phyloP scores from a whole-genome alignment of 768 basidiomycete species.

The Podaxis pistillaris region DNA sequence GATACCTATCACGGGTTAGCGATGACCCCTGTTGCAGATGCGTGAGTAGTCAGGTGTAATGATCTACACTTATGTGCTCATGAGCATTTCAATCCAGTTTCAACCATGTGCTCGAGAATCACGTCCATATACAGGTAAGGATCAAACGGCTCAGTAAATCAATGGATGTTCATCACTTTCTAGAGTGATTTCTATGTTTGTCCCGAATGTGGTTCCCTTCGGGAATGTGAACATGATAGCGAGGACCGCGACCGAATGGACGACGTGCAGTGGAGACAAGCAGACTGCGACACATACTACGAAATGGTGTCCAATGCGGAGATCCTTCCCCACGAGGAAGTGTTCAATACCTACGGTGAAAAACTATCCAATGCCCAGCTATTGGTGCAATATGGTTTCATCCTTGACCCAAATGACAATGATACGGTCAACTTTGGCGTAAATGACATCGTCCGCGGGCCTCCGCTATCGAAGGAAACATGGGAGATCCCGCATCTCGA shows the following conservation, averaged over 20 bases:
- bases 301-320: conserved; percentile 66
- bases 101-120: conserved; percentile 68
- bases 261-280: conserved; percentile 1
- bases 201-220: conserved; percentile 62
- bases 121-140: conserved; percentile 71
- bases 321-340: conserved; percentile 51
- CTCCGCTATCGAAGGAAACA: background rate
- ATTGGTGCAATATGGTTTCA: conserved; percentile 69
- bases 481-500: background rate
- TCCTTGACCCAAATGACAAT: conserved; percentile 69
- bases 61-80: conserved; percentile 8
- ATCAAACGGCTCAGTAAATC: background rate
- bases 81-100: conserved; percentile 45
- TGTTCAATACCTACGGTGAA: conserved; percentile 81
- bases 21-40: conserved; percentile 85
- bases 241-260: conserved; percentile 24
- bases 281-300: conserved; percentile 38
- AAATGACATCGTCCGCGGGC: conserved; percentile 26
- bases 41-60: conserved; percentile 41
- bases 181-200: conserved; percentile 79
- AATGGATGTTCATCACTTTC: conserved; percentile 16
- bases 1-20: conserved; percentile 79
- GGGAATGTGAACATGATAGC: conserved; percentile 64
- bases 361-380: conserved; percentile 63
- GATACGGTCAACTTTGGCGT: conserved; percentile 51